These are phyloP conservation scores for Eucalyptus albens DNA, from an alignment of 345 rosid genomes.

Conservation along the genomic window DNA sequence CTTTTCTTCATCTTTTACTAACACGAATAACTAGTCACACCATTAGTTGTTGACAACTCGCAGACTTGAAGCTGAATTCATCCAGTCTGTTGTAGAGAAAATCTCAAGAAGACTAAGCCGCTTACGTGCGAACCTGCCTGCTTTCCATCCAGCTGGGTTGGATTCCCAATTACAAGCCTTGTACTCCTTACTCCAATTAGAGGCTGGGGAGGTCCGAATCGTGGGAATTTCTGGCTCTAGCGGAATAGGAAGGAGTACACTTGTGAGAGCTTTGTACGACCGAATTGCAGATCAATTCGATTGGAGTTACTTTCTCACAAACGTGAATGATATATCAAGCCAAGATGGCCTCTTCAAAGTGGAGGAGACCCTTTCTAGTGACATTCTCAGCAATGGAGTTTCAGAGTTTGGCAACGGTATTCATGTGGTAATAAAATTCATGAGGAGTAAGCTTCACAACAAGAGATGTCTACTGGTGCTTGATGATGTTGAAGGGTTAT, in stretches of 20 bases:
- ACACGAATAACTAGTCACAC: not conserved
- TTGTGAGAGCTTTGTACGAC: not conserved
- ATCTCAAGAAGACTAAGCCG: not conserved
- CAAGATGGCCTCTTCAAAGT: not conserved
- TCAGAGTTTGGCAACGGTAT: not conserved
- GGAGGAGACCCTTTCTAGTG: not conserved
- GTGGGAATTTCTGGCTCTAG: not conserved
- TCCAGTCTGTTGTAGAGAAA: not conserved
- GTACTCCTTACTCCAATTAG: not conserved
- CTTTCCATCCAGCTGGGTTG: not conserved
- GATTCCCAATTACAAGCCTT: not conserved
- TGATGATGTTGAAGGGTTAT: not conserved
- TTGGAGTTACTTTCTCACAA: not conserved
- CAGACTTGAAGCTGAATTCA: not conserved
- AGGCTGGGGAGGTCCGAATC: not conserved
- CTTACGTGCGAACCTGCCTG: not conserved
- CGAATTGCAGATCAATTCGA: not conserved
- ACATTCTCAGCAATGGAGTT: not conserved
- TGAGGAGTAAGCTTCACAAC: not conserved
- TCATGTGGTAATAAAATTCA: not conserved
- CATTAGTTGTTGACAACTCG: not conserved
- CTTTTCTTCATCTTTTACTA: not conserved
- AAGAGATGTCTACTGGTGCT: not conserved
- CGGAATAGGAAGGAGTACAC: not conserved
- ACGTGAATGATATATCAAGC: not conserved